phyloP scores from a whole-genome alignment of 1,284 basidiomycete genomes.

The Cutaneotrichosporon mucoides region DNA sequence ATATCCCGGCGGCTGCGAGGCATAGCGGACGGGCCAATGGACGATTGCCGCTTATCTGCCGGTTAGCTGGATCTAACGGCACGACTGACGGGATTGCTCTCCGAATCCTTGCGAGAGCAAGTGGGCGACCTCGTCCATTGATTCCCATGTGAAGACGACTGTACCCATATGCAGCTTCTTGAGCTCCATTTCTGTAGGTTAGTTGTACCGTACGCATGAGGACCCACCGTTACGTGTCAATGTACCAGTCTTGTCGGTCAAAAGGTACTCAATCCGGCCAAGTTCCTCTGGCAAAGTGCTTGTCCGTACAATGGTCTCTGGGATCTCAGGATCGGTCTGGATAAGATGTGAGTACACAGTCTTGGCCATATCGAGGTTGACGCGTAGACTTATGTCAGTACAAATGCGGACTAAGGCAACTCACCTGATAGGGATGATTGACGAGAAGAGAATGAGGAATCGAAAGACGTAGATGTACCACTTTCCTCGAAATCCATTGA shows the following conservation, averaged over 20 bases:
- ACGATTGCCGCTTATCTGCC: slow-evolving; percentile 31
- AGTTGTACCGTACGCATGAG: not conserved
- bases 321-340: slow-evolving; percentile 88
- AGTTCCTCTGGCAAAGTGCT: slow-evolving; percentile 96
- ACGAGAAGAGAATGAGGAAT: slow-evolving; percentile 96
- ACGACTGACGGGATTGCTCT: slow-evolving; percentile 35
- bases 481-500: slow-evolving; percentile 92
- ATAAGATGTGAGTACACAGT: slow-evolving; percentile 96
- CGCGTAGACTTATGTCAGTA: slow-evolving; percentile 65
- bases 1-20: slow-evolving; percentile 84
- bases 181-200: slow-evolving; percentile 87
- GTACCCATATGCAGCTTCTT: slow-evolving; percentile 98
- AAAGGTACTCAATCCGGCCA: slow-evolving; percentile 89
- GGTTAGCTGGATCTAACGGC: not conserved
- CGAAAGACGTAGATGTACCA: slow-evolving; percentile 98
- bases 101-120: slow-evolving; percentile 80
- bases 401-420: slow-evolving; percentile 30
- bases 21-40: slow-evolving; percentile 50
- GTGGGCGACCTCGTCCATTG: slow-evolving; percentile 95
- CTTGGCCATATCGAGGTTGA: slow-evolving; percentile 99
- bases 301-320: slow-evolving; percentile 91
- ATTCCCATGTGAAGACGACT: slow-evolving; percentile 91
- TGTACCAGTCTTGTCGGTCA: slow-evolving; percentile 98
- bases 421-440: slow-evolving; percentile 97
- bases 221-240: slow-evolving; percentile 87